Evolutionary conservation across 371 early-diverging fungal species (phyloP), one percentile per base, ranked within the genome.

Genomic region (Lichtheimia hyalospora): DNA sequence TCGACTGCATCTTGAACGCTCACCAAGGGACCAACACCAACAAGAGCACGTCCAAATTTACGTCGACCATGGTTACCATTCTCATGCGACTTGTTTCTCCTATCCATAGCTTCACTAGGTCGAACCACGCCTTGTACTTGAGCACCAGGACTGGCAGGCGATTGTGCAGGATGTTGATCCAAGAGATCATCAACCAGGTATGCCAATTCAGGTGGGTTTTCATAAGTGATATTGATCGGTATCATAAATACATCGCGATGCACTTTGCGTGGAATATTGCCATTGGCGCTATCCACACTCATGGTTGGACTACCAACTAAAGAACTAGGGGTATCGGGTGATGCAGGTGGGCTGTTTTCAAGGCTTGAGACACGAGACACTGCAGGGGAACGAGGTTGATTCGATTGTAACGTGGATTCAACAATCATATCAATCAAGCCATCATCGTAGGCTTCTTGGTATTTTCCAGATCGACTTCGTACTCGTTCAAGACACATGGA

Each of bases 161-260:
- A 21, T 16, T 46, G n/a, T 5, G 46, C n/a, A 46, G 46, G 77
- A 15, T 74, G 73, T 23, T 77, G 78, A 60, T 81, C 81, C 21
- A 81, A 42, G 0, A 77, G 73, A 56, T 74, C 64, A 40, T 77
- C 78, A 44, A 77, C 68, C 13, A 81, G 58, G 51, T 64, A 64
- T 15, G 78, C 57, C 3, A 81, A 51, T 16, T 81, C 81, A 1
- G 81, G 81, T 7, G 75, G 64, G 23, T 65, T 75, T 50, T 81
- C 81, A 50, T 77, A 81, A 1, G 74, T 71, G 43, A 81, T 77
- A 40, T 81, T 77, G 55, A 81, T 75, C 1, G 81, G 81, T 0
- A 81, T 71, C 52, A 81, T 62, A 2, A 74, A 66, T 5, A 76
- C 74, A 51, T 79, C 80, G 13, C 70, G 61, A 27, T 74, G 72